Percentiles rank a stretch among this genome's conserved stretches.
Conservation (phyloP, 2,329 filamentous ascomycete species). For the Clonostachys sp. region DNA sequence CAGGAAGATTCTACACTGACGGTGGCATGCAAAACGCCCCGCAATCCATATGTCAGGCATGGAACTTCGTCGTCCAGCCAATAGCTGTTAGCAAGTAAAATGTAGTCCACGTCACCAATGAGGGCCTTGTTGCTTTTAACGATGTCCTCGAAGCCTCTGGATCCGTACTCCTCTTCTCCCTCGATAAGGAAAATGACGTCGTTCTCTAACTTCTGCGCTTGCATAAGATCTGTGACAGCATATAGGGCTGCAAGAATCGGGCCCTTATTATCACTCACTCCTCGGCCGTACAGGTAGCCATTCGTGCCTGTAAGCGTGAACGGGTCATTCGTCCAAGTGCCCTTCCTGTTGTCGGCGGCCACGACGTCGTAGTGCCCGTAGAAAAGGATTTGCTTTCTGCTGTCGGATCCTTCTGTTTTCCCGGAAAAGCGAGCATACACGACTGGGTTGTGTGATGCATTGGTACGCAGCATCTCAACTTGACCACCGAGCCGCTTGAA, state of each 20-base stretch:
- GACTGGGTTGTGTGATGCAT: slow-evolving; percentile 80
- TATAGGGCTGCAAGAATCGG: slow-evolving; percentile 92
- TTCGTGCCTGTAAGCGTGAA: slow-evolving; percentile 87
- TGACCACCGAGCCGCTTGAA: slow-evolving; percentile 90
- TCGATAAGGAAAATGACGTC: slow-evolving; percentile 95
- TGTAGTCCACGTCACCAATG: slow-evolving; percentile 90
- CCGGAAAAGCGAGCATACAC: slow-evolving; percentile 85
- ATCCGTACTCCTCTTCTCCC: slow-evolving; percentile 94
- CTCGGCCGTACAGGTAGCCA: slow-evolving; percentile 90
- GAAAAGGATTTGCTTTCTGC: slow-evolving; percentile 84
- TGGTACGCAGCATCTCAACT: slow-evolving; percentile 84
- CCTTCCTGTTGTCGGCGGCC: slow-evolving; percentile 74
- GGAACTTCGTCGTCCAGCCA: slow-evolving; percentile 96
- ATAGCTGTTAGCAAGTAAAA: slow-evolving; percentile 94
- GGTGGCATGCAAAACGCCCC: slow-evolving; percentile 90
- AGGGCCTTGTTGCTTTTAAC: slow-evolving; percentile 74
- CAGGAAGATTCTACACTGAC: slow-evolving; percentile 81
- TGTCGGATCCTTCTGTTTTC: slow-evolving; percentile 58
- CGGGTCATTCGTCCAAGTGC: slow-evolving; percentile 83
- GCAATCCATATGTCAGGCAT: slow-evolving; percentile 88
- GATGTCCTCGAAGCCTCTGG: slow-evolving; percentile 81
- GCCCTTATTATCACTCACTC: slow-evolving; percentile 97
- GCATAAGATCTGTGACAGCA: slow-evolving; percentile 83
- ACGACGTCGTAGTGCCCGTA: slow-evolving; percentile 99
- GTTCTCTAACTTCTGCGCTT: slow-evolving; percentile 77